Conservation (phyloP, 306 rosid genomes). For the Fragaria vesca region DNA sequence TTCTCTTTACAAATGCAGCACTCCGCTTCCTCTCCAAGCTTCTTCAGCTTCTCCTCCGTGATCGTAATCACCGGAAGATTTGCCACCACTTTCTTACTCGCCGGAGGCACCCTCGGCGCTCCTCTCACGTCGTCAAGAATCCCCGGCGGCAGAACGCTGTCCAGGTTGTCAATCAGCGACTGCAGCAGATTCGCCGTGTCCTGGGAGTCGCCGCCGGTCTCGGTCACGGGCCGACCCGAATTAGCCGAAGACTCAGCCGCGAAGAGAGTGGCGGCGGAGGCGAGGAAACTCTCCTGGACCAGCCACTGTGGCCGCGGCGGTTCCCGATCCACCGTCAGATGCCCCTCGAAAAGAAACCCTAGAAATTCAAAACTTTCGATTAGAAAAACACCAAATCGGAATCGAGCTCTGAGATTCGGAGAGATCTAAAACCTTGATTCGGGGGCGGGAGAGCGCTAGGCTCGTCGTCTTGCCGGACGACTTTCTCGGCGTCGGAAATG, state of each 20-base stretch:
- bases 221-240: not conserved
- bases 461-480: conserved; percentile 53
- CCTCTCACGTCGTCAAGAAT: conserved; percentile 45
- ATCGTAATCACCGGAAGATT: conserved; percentile 76
- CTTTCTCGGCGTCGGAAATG: conserved; percentile 65
- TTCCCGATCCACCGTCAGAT: conserved; percentile 87
- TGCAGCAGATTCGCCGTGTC: conserved; percentile 51
- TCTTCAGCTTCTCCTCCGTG: conserved; percentile 62
- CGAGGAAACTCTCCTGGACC: conserved; percentile 71
- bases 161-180: conserved; percentile 63
- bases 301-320: conserved; percentile 93
- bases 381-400: conserved; percentile 6
- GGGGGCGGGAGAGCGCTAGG: conserved; percentile 37
- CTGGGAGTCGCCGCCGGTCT: conserved; percentile 21
- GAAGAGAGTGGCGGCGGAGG: conserved; percentile 66
- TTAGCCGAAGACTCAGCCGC: conserved; percentile 48
- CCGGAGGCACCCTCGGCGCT: conserved; percentile 82
- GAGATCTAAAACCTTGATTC: conserved; percentile 22
- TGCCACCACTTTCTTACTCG: conserved; percentile 89
- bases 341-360: conserved; percentile 97
- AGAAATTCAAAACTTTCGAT: not conserved
- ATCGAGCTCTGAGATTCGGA: conserved; percentile 19
- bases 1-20: conserved; percentile 92
- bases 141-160: conserved; percentile 36
- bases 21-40: conserved; percentile 69